phyloP scores from a whole-genome alignment of 2,329 filamentous ascomycete species.

The Colletotrichum musae region DNA sequence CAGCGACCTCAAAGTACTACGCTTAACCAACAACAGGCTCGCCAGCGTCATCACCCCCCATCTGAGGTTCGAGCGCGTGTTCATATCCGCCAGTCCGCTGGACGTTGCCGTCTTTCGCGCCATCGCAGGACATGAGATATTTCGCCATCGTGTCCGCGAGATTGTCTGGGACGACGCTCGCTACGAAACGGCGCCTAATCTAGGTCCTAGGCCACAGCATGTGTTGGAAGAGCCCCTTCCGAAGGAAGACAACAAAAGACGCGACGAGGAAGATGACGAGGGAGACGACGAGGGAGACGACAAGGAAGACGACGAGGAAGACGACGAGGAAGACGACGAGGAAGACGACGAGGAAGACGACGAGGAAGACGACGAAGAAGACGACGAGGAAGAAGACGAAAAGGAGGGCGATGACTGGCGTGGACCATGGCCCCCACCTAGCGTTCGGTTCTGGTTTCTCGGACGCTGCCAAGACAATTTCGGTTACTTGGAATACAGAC shows the following conservation, averaged over 20 bases:
- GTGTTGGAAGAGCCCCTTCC: too few species aligned
- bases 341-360: neutral
- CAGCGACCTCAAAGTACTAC: constrained; percentile 21
- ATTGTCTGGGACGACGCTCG: constrained; percentile 56
- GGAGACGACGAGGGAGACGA: neutral
- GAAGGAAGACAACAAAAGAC: neutral
- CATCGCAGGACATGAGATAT: constrained; percentile 53
- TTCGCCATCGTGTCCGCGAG: constrained; percentile 51
- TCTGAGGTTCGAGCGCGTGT: constrained; percentile 48
- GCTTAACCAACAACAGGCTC: constrained; percentile 20
- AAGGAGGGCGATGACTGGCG: neutral
- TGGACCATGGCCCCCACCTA: neutral
- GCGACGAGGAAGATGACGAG: neutral
- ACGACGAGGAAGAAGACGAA: too few species aligned
- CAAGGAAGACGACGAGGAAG: neutral
- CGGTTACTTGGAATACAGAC: neutral
- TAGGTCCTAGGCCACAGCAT: neutral
- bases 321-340: constrained; percentile 2
- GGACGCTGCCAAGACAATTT: neutral
- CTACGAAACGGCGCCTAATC: constrained; percentile 7
- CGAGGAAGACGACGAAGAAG: too few species aligned
- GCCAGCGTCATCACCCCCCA: neutral
- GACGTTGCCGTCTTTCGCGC: constrained; percentile 54
- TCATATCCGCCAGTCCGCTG: constrained; percentile 56
- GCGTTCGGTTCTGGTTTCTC: constrained; percentile 7